Conservation (phyloP, 352 stramenopile genomes). For the Globisporangium abappressorium region DNA sequence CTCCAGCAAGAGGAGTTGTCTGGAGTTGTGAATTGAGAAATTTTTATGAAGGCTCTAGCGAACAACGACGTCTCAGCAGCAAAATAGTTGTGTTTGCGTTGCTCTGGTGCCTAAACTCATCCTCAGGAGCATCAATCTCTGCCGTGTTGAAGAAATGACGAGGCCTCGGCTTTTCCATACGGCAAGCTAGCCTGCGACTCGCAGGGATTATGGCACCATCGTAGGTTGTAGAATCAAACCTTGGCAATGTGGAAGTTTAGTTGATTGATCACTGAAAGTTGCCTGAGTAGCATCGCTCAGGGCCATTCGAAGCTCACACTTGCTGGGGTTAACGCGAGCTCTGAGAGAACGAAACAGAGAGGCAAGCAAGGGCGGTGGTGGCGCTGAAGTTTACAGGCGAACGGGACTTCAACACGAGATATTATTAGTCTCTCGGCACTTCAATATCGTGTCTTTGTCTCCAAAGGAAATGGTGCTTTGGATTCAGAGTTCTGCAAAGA, state of each 20-base stretch:
- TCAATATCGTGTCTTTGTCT: not conserved
- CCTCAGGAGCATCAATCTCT: not conserved
- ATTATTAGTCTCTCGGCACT: not conserved
- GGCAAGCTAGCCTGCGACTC: too few species aligned
- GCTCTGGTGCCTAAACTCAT: too few species aligned
- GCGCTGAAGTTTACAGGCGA: not conserved
- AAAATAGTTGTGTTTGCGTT: too few species aligned
- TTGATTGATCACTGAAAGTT: too few species aligned
- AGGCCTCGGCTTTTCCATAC: too few species aligned
- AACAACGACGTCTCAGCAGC: too few species aligned
- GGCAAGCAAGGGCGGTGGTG: not conserved
- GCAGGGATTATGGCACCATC: too few species aligned
- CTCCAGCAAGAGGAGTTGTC: not conserved
- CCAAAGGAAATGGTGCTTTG: not conserved
- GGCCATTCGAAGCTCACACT: not conserved
- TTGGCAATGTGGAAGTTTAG: too few species aligned
- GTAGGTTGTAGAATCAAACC: too few species aligned
- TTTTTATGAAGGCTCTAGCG: too few species aligned
- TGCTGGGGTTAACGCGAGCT: not conserved
- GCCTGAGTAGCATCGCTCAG: not conserved
- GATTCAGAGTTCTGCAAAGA: not conserved
- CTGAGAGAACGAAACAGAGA: too few species aligned
- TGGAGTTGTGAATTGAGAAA: too few species aligned
- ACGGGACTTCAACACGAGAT: not conserved
- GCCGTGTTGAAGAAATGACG: not conserved